These are phyloP conservation scores for Leucocoprinus birnbaumii DNA, from an alignment of 768 basidiomycete genomes.

Conservation along the genomic window DNA sequence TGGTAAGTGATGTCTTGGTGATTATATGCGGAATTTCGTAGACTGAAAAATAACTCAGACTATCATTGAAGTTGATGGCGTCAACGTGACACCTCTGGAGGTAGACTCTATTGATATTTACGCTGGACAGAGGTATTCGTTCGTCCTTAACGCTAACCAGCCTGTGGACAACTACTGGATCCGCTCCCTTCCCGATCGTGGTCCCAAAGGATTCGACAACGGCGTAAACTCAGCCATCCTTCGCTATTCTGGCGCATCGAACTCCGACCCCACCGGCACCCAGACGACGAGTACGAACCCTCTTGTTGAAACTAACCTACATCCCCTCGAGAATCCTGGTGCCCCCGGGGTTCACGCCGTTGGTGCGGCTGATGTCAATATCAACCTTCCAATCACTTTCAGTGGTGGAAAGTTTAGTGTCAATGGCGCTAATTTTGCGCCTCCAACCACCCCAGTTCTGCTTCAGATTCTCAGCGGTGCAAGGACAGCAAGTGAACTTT, in stretches of 20 bases:
- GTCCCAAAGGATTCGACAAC: conserved; percentile 18
- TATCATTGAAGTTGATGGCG: conserved; percentile 39
- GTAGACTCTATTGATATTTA: conserved; percentile 33
- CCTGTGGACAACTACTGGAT: conserved; percentile 41
- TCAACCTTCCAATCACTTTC: conserved; percentile 26
- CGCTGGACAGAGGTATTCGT: conserved; percentile 41
- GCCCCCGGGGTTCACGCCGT: conserved; percentile 33
- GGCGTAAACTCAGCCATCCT: conserved; percentile 56
- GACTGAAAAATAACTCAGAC: conserved; percentile 15
- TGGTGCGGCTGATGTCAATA: conserved; percentile 38
- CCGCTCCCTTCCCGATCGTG: conserved; percentile 29
- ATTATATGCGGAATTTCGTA: no score
- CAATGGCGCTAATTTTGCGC: conserved; percentile 21
- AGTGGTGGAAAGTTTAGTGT: conserved; percentile 20
- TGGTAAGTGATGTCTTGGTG: conserved; percentile 20
- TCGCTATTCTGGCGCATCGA: conserved; percentile 41
- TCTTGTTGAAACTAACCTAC: conserved; percentile 35
- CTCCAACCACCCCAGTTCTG: conserved; percentile 38
- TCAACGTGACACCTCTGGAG: conserved; percentile 30
- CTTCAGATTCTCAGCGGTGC: conserved; percentile 44
- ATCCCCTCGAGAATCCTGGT: conserved; percentile 23
- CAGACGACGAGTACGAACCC: conserved; percentile 21
- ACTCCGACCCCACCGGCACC: conserved; percentile 34
- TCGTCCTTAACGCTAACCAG: conserved; percentile 36
- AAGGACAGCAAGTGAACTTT: conserved; percentile 28